Evolutionary conservation across 495 filamentous ascomycete genomes (phyloP), one percentile per base, ranked within the genome.

Genomic region (Chaetomidium leptoderma): DNA sequence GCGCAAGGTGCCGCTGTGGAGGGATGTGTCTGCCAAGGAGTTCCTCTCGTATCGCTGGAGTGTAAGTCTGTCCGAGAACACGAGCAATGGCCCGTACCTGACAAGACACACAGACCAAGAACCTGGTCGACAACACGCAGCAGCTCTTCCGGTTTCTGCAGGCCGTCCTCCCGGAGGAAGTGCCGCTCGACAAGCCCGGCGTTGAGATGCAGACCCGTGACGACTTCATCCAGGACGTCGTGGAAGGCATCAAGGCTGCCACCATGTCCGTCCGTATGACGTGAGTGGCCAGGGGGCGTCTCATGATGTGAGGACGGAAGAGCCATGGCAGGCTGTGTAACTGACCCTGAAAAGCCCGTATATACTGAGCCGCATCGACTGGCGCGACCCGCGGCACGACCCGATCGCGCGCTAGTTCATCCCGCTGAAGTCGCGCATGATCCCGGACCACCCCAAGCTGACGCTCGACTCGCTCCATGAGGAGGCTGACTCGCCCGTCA

Each of bases 341-440:
- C 66, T 62, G 42, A 64, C 66, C n/a, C 27, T 17, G 19, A 16
- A 4, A 21, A 83, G 81, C 42, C 82, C 82, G 26, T 79, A 85
- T 57, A 72, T 81, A 11, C 58, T 83, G 21, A 76, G 74, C 45
- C 66, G 73, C 6, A 73, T 83, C 24, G 72, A 85, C 60, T 85
- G 82, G 82, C 49, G 55, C 2, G 70, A 80, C 48, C 77, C 82
- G 11, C 71, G 80, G 13, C 75, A 79, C 51, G 81, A 83, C 46
- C 81, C 80, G 14, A 69, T 84, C 8, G 71, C 77, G 7, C 65
- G 70, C 14, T 81, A 85, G 55, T 85, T 83, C 59, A 60, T 83
- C 19, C 79, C 81, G 0, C 62, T 81, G 50, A 70, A 67, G 30
- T 81, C 80, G 4, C 56, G 71, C 17, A 75, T 82, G 65, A 47